These are phyloP conservation scores for Suillus paluster DNA, from an alignment of 768 basidiomycete genomes.

Conservation along the genomic window DNA sequence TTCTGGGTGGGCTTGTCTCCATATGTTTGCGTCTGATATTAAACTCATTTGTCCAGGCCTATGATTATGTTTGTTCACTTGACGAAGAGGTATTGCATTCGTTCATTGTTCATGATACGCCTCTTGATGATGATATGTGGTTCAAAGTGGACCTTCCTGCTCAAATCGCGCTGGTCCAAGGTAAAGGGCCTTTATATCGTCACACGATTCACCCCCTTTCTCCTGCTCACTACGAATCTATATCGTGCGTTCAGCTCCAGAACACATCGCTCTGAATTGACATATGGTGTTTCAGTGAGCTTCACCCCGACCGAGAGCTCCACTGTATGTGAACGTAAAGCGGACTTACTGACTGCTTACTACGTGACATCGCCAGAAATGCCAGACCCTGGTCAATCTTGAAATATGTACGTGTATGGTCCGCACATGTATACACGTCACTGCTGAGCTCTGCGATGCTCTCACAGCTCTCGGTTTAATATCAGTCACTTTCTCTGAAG, in stretches of 20 bases:
- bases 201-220: not conserved
- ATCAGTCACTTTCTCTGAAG: not conserved
- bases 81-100: not conserved
- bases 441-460: not conserved
- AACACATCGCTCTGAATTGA: too few species aligned
- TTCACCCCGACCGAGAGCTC: too few species aligned
- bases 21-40: not conserved
- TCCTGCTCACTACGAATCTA: not conserved
- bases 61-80: not conserved
- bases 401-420: too few species aligned
- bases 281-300: too few species aligned
- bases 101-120: not conserved
- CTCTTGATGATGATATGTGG: not conserved
- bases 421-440: not conserved
- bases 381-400: too few species aligned
- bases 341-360: too few species aligned
- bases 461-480: not conserved
- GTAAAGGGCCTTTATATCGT: not conserved
- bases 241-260: not conserved
- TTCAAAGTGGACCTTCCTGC: not conserved
- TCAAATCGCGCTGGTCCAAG: not conserved
- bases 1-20: not conserved
- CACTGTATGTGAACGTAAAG: too few species aligned
- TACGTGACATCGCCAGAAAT: too few species aligned
- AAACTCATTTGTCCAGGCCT: not conserved